Evolutionary conservation across 1,139 yeast species (phyloP), one percentile per base, ranked within the genome.

Genomic region (Hansenula sp.): DNA sequence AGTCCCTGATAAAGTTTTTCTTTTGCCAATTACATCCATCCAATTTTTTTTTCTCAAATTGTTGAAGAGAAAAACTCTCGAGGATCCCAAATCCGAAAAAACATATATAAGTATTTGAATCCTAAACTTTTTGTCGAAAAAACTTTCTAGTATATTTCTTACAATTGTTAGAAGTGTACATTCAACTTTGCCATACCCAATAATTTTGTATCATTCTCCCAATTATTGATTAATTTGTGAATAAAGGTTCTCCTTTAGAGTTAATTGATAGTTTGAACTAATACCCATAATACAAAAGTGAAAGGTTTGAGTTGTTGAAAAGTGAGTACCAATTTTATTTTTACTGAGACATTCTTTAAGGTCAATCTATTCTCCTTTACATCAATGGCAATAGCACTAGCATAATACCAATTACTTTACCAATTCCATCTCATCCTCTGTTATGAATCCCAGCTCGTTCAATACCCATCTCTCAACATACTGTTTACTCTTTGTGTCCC

Each of bases 1-100:
- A 32, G 12, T 17, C 34, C 11, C 30, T 38, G 50, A 43, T 47
- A 47, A 47, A 45, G 43, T 42, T 47, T 47, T 47, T 17, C 24
- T 41, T 41, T 46, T 46, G 43, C 46, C 44, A 44, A 41, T 40
- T 40, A 35, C 41, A 40, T 36, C 41, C 37, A 34, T 15, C 34
- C 24, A 37, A 33, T 40, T 29, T 33, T 24, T 33, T 24, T 27
- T 31, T 41, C 36, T 35, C 34, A 18, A 38, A 31, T 30, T 19
- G 6, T 8, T 18, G 7, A 21, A 21, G 9, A 11, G 12, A 24
- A 32, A 21, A 18, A 8, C 30, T 32, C 15, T 25, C 35, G 40
- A 31, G 34, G 40, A 38, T 29, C 40, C 28, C 34, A 31, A 30
- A 38, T 31, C 30, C 34, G 40, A 38, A 30, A 31, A 33, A 28